Evolutionary conservation across 2,329 filamentous ascomycete species (phyloP).

Genomic region (Paraconiothyrium brasiliense): DNA sequence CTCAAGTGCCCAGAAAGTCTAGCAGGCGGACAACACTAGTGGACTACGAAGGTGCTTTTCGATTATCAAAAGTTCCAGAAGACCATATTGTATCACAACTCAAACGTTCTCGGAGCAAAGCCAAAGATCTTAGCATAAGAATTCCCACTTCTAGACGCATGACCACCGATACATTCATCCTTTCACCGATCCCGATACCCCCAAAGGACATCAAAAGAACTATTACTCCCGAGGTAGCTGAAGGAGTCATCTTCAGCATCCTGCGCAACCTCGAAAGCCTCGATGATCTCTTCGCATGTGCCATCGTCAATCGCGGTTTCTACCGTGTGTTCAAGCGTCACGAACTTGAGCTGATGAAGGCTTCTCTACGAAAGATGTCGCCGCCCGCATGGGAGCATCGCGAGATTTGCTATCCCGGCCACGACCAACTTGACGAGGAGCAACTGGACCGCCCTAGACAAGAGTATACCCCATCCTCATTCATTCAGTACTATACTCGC

Average conservation of each 20-base stretch:
- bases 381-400: slow-evolving; percentile 68
- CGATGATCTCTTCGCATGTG: slow-evolving; percentile 65
- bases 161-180: slow-evolving; percentile 30
- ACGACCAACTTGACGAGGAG: slow-evolving; percentile 52
- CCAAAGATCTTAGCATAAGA: slow-evolving; percentile 33
- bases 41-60: slow-evolving; percentile 25
- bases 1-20: slow-evolving; percentile 53
- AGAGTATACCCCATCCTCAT: slow-evolving; percentile 63
- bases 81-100: slow-evolving; percentile 45
- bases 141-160: slow-evolving; percentile 35
- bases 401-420: slow-evolving; percentile 64
- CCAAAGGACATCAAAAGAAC: slow-evolving; percentile 31
- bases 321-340: slow-evolving; percentile 66
- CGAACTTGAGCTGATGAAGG: slow-evolving; percentile 63
- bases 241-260: slow-evolving; percentile 63
- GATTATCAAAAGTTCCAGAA: slow-evolving; percentile 34
- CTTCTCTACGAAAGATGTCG: slow-evolving; percentile 62
- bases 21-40: slow-evolving; percentile 50
- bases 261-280: slow-evolving; percentile 59
- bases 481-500: slow-evolving; percentile 60
- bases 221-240: slow-evolving; percentile 57
- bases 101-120: slow-evolving; percentile 28
- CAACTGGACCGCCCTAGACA: slow-evolving; percentile 56
- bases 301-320: slow-evolving; percentile 64
- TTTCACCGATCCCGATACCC: slow-evolving; percentile 31